Evolutionary conservation across 768 basidiomycete species (phyloP).

Genomic region (Rickenella mellea): DNA sequence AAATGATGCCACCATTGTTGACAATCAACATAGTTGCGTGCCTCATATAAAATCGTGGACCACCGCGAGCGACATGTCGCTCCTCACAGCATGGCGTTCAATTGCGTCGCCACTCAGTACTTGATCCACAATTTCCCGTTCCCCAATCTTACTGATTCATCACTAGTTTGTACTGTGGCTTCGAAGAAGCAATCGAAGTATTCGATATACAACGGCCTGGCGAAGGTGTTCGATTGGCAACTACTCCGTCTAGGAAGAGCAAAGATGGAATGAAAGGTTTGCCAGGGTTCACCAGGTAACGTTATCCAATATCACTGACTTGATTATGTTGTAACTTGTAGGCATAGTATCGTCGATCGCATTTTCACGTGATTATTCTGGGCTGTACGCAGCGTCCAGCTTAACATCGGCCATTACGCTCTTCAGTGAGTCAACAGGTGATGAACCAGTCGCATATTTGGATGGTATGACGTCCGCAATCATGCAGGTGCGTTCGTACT

Average conservation of each 20-base stretch:
- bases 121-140: background rate
- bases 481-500: constrained; percentile 19
- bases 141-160: background rate
- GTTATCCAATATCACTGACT: background rate
- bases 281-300: constrained; percentile 1
- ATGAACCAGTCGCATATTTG: constrained; percentile 51
- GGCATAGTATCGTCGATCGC: constrained; percentile 83
- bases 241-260: constrained; percentile 66
- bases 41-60: constrained; percentile 87
- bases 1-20: background rate
- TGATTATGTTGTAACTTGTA: constrained; percentile 18
- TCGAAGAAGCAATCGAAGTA: constrained; percentile 77
- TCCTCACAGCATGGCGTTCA: constrained; percentile 78
- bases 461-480: constrained; percentile 38
- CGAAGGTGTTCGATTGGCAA: constrained; percentile 58
- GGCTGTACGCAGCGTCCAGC: constrained; percentile 74
- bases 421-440: constrained; percentile 50
- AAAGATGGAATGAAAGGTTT: constrained; percentile 88
- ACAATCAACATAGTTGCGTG: constrained; percentile 53
- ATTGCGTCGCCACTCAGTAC: constrained; percentile 55
- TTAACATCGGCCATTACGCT: constrained; percentile 54
- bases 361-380: constrained; percentile 55
- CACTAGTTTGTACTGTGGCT: constrained; percentile 75
- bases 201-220: constrained; percentile 73
- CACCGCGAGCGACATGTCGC: constrained; percentile 89